These are phyloP conservation scores for Penicillium waksmanii DNA, from an alignment of 495 filamentous ascomycete genomes.

Conservation along the genomic window DNA sequence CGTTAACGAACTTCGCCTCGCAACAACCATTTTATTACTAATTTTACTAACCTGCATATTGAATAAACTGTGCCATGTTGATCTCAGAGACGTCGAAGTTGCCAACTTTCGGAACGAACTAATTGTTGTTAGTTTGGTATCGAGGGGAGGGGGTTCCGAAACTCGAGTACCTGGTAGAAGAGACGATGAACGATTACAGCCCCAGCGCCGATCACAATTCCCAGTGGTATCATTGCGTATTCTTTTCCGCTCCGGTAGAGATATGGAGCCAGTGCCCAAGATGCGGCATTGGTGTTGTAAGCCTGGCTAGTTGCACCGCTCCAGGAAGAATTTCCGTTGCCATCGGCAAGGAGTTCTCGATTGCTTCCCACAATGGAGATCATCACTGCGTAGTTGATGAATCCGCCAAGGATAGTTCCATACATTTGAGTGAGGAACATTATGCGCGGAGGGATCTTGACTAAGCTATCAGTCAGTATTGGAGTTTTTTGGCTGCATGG, in stretches of 20 bases:
- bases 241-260: constrained; percentile 33
- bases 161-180: constrained; percentile 35
- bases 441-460: constrained; percentile 49
- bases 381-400: constrained; percentile 56
- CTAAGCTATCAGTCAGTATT: constrained; percentile 15
- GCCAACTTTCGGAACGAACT: constrained; percentile 41
- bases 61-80: constrained; percentile 48
- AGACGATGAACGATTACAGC: constrained; percentile 44
- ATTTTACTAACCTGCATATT: constrained; percentile 39
- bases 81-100: constrained; percentile 33
- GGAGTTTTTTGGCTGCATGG: neutral
- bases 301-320: constrained; percentile 51
- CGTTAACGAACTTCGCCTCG: too few relatives aligned
- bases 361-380: constrained; percentile 45
- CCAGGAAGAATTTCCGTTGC: constrained; percentile 51
- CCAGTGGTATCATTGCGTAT: constrained; percentile 50
- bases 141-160: neutral
- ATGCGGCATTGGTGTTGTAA: constrained; percentile 42
- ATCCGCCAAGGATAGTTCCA: constrained; percentile 49
- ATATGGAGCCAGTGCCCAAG: constrained; percentile 49
- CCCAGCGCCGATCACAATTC: constrained; percentile 46
- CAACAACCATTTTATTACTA: too few relatives aligned
- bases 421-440: constrained; percentile 51
- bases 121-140: neutral
- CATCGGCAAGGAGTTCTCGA: constrained; percentile 34